Percentiles rank a stretch among this genome's conserved stretches.
Evolutionary conservation across 1,284 basidiomycete genomes (phyloP).

Genomic region (Malassezia caprae): DNA sequence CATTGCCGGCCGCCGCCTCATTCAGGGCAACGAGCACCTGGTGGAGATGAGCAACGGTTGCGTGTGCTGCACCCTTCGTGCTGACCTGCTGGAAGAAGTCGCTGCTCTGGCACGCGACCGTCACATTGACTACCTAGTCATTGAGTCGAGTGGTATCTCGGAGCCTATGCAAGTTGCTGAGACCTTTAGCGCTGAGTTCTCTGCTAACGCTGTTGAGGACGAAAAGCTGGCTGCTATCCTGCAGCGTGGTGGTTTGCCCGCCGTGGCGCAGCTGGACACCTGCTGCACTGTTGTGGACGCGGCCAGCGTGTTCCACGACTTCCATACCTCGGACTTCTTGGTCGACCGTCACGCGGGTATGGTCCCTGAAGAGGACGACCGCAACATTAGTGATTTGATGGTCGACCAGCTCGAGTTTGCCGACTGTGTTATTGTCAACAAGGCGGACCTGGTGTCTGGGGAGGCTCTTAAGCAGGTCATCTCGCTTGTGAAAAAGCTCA

Average conservation of each 20-base stretch:
- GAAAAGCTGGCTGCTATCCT: constrained; percentile 49
- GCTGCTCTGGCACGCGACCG: constrained; percentile 49
- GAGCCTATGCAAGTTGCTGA: constrained; percentile 52
- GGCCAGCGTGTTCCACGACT: constrained; percentile 49
- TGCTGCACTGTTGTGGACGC: constrained; percentile 34
- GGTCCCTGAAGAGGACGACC: constrained; percentile 50
- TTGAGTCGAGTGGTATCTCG: constrained; percentile 51
- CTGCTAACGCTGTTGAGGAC: constrained; percentile 33
- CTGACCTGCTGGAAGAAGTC: constrained; percentile 52
- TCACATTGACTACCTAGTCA: constrained; percentile 50
- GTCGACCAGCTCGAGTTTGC: constrained; percentile 51
- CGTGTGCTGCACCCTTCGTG: constrained; percentile 53
- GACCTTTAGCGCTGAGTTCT: constrained; percentile 49
- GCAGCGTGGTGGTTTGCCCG: constrained; percentile 49
- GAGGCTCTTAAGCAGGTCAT: constrained; percentile 45
- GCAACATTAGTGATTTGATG: constrained; percentile 52
- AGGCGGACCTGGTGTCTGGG: constrained; percentile 47
- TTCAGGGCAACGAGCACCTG: constrained; percentile 50
- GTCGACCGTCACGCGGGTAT: constrained; percentile 47
- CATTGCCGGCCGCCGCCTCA: constrained; percentile 49
- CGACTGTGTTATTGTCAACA: constrained; percentile 52
- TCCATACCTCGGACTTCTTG: constrained; percentile 52
- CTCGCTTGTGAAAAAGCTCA: constrained; percentile 49
- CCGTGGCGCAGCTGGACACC: constrained; percentile 44
- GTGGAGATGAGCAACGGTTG: constrained; percentile 52